These are phyloP conservation scores for Syzygium syzygioides DNA, from an alignment of 441 rosid genomes.

Conservation along the genomic window DNA sequence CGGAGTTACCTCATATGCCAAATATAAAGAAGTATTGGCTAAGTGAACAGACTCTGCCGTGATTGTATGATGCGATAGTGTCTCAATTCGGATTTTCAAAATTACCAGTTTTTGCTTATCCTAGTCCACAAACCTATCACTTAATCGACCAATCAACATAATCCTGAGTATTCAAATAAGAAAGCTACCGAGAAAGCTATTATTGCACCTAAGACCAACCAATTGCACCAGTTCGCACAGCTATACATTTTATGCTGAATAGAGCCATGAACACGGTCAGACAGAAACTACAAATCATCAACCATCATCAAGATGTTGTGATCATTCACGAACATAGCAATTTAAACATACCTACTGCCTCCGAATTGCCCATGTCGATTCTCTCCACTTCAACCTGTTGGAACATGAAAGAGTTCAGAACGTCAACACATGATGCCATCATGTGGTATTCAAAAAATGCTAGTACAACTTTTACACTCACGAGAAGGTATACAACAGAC, in stretches of 20 bases:
- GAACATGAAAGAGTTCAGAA: neutral
- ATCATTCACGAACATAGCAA: neutral
- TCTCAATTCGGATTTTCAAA: neutral
- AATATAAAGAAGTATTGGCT: neutral
- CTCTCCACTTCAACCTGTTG: conserved; percentile 40
- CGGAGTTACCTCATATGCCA: neutral
- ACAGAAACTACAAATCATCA: neutral
- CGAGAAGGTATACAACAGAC: neutral
- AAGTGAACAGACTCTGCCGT: neutral
- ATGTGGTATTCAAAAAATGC: neutral
- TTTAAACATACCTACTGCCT: conserved; percentile 30
- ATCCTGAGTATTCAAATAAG: neutral
- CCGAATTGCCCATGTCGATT: conserved; percentile 27
- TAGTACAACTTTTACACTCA: neutral
- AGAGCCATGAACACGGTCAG: neutral
- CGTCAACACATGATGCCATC: neutral
- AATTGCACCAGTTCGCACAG: neutral
- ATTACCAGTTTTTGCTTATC: neutral
- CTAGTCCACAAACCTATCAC: neutral
- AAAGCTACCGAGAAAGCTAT: neutral
- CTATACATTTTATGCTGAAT: neutral
- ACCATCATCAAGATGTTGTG: neutral
- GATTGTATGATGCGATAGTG: neutral
- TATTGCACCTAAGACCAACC: neutral
- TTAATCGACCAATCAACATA: neutral